Conservation (phyloP, 495 filamentous ascomycete genomes). For the Hypoxylon intermedium region DNA sequence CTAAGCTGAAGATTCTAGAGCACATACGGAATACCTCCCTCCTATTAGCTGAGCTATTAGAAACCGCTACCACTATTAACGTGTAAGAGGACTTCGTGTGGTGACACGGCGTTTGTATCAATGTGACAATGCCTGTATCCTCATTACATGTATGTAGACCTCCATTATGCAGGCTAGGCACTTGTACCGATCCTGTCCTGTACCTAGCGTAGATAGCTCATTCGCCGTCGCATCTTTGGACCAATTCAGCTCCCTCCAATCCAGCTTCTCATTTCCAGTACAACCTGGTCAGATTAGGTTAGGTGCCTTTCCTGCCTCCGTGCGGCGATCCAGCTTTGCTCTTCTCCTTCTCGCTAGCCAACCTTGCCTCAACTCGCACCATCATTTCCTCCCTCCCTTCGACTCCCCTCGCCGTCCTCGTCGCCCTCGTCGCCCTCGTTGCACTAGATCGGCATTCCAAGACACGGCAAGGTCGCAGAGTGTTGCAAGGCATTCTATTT, state of each 20-base stretch:
- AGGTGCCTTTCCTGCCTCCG: constrained; percentile 3
- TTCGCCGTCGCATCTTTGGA: constrained; percentile 12
- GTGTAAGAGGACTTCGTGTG: constrained; percentile 10
- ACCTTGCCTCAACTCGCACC: constrained; percentile 18
- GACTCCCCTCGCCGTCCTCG: too few species aligned
- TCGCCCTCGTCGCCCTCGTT: too few species aligned
- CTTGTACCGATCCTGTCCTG: constrained; percentile 1
- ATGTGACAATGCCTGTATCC: constrained; percentile 1
- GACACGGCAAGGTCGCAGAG: constrained; percentile 16
- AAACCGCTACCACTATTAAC: constrained; percentile 9
- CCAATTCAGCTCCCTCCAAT: constrained; percentile 26
- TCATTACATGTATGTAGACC: neutral
- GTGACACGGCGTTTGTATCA: constrained; percentile 19
- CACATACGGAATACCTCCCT: too few species aligned
- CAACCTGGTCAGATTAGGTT: constrained; percentile 9
- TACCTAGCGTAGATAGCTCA: neutral
- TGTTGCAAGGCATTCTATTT: constrained; percentile 13
- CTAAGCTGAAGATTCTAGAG: constrained; percentile 12
- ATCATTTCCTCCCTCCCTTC: constrained; percentile 3
- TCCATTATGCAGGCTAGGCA: neutral
- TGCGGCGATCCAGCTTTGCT: constrained; percentile 24
- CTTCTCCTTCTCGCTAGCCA: constrained; percentile 5
- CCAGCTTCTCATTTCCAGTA: constrained; percentile 1
- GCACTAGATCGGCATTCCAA: constrained; percentile 27
- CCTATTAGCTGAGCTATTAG: neutral